Conservation (phyloP, 2,329 filamentous ascomycete species). For the Beauveria pseudobassiana region DNA sequence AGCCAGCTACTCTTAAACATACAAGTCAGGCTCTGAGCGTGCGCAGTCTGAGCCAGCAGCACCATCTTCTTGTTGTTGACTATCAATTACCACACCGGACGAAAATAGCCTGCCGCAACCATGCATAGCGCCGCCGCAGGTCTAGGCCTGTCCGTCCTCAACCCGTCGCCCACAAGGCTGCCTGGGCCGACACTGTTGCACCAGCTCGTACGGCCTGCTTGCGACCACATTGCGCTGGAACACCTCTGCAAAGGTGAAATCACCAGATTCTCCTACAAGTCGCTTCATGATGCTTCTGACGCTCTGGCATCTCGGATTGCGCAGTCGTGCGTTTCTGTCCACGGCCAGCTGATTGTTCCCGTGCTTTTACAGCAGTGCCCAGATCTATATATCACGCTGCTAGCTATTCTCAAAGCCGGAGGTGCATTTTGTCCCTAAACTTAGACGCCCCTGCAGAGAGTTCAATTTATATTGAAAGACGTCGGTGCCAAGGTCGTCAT, state of each 20-base stretch:
- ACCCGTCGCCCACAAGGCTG: slow-evolving; percentile 32
- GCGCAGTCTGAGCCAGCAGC: neutral
- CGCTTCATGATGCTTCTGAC: slow-evolving; percentile 53
- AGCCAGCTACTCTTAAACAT: slow-evolving; percentile 1
- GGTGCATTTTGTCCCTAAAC: slow-evolving; percentile 77
- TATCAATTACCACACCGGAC: neutral
- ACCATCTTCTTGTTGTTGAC: neutral
- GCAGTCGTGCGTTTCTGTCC: slow-evolving; percentile 1
- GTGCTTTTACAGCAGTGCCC: slow-evolving; percentile 71
- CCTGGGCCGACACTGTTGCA: slow-evolving; percentile 41
- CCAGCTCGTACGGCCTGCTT: slow-evolving; percentile 48
- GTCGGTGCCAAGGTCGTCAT: slow-evolving; percentile 63
- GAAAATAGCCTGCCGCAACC: neutral
- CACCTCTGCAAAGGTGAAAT: slow-evolving; percentile 20
- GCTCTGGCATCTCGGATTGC: slow-evolving; percentile 45
- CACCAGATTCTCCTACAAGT: slow-evolving; percentile 49
- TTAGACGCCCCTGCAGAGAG: slow-evolving; percentile 71
- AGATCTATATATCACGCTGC: slow-evolving; percentile 66
- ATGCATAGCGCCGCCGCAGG: slow-evolving; percentile 19
- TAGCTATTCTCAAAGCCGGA: slow-evolving; percentile 74
- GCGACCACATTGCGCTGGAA: slow-evolving; percentile 24
- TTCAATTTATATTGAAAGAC: slow-evolving; percentile 76
- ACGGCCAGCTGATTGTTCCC: slow-evolving; percentile 53
- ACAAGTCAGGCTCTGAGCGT: neutral
- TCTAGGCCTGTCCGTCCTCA: slow-evolving; percentile 35